These are phyloP conservation scores for Plenodomus tracheiphilus DNA, from an alignment of 2,329 filamentous ascomycete genomes.

Conservation along the genomic window DNA sequence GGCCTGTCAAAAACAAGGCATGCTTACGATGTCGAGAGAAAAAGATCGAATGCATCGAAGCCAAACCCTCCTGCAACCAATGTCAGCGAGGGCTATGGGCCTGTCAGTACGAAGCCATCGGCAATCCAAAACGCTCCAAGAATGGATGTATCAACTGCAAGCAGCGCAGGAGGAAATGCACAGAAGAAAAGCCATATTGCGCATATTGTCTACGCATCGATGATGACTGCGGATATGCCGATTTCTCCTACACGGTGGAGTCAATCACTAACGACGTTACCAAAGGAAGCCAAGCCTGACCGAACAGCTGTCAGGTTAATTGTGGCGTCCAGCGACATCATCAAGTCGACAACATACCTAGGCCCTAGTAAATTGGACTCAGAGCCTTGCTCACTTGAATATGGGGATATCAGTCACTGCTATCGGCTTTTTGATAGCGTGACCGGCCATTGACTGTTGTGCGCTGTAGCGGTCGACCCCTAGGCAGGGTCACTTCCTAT, in stretches of 20 bases:
- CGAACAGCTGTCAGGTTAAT: too few species aligned
- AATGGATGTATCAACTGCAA: constrained; percentile 37
- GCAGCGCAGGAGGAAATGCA: constrained; percentile 34
- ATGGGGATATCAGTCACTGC: too few species aligned
- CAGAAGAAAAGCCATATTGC: constrained; percentile 35
- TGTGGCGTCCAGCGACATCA: too few species aligned
- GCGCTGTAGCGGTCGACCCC: too few species aligned
- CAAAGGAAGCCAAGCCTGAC: too few species aligned
- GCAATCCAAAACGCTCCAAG: constrained; percentile 30
- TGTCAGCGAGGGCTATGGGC: constrained; percentile 33
- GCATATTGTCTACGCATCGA: constrained; percentile 33
- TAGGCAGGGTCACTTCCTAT: too few species aligned
- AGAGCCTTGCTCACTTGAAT: too few species aligned
- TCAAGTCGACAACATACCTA: too few species aligned
- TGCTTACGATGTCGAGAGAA: constrained; percentile 30
- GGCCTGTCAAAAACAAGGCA: constrained; percentile 18
- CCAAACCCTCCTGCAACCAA: constrained; percentile 35
- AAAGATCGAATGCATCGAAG: constrained; percentile 38
- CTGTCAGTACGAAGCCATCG: constrained; percentile 29
- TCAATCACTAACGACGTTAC: too few species aligned
- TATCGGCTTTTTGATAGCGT: too few species aligned
- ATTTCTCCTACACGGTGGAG: constrained; percentile 24
- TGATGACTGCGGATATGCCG: constrained; percentile 32
- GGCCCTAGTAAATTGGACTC: too few species aligned
- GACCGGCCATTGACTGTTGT: too few species aligned